Conservation (phyloP, 495 filamentous ascomycete species). For the Sporormia fimetaria region DNA sequence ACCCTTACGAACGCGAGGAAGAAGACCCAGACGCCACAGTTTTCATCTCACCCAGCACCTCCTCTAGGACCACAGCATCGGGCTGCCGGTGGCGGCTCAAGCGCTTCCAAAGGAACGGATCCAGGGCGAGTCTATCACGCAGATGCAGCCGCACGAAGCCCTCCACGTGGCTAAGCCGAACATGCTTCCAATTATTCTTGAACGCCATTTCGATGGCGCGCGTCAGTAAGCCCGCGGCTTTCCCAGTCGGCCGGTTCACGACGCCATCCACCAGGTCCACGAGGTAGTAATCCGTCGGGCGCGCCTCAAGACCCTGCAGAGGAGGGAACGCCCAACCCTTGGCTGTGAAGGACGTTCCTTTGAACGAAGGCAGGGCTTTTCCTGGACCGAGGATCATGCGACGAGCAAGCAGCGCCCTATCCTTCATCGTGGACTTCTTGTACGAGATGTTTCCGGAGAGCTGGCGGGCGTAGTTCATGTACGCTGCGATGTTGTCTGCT, state of each 20-base stretch:
- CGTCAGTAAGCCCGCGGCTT: neutral
- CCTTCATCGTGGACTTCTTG: neutral
- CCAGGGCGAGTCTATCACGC: too few relatives aligned
- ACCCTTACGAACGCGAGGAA: too few relatives aligned
- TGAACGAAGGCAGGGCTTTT: neutral
- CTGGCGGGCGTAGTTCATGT: neutral
- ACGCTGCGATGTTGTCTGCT: neutral
- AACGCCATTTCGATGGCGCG: neutral
- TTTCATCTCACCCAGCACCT: too few relatives aligned
- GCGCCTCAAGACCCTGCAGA: neutral
- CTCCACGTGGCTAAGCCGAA: too few relatives aligned
- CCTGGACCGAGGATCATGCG: neutral
- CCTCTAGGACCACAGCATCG: too few relatives aligned
- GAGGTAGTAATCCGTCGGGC: slow-evolving; percentile 3
- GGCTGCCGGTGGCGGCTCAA: too few relatives aligned
- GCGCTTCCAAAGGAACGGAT: too few relatives aligned
- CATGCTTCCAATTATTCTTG: neutral
- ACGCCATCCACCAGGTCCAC: neutral
- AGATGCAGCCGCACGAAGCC: too few relatives aligned
- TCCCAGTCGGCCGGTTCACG: neutral
- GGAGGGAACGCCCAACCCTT: neutral
- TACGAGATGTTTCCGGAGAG: neutral
- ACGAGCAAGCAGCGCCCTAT: neutral
- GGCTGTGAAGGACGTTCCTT: neutral
- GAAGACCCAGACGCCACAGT: too few relatives aligned